These are phyloP conservation scores for Aspergillus bridgeri DNA, from an alignment of 495 filamentous ascomycete genomes.

Conservation along the genomic window DNA sequence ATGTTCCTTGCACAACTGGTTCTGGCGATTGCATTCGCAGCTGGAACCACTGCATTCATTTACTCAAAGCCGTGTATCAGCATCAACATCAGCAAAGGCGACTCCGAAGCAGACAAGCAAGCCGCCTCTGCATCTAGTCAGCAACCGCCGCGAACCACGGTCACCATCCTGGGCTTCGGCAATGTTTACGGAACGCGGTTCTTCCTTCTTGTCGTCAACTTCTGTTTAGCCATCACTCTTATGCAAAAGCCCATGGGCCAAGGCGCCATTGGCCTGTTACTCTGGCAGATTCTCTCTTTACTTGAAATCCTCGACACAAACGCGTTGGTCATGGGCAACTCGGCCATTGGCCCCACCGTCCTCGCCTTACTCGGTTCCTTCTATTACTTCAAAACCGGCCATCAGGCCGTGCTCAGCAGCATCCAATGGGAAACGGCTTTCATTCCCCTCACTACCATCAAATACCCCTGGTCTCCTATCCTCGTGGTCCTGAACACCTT, in stretches of 20 bases:
- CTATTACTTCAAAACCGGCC: conserved; percentile 97
- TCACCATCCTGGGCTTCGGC: conserved; percentile 85
- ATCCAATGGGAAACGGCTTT: conserved; percentile 99
- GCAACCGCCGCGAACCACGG: conserved; percentile 46
- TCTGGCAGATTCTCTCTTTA: conserved; percentile 83
- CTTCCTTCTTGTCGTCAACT: conserved; percentile 76
- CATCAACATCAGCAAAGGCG: conserved; percentile 43
- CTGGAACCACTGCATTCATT: conserved; percentile 65
- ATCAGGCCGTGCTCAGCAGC: conserved; percentile 80
- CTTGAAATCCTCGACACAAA: conserved; percentile 85
- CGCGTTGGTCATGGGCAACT: conserved; percentile 53
- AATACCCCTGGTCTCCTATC: conserved; percentile 86
- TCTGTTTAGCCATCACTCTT: conserved; percentile 69
- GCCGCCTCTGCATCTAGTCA: conserved; percentile 30
- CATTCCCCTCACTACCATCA: conserved; percentile 76
- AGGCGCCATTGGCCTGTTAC: conserved; percentile 71
- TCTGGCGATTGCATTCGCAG: conserved; percentile 62
- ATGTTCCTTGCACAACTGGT: conserved; percentile 72
- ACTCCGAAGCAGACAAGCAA: conserved; percentile 22
- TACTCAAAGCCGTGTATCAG: conserved; percentile 74
- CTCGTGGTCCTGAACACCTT: conserved; percentile 82
- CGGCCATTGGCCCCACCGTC: conserved; percentile 77
- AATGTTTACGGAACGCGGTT: conserved; percentile 91
- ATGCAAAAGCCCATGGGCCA: conserved; percentile 94
- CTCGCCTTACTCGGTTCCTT: conserved; percentile 84